Percentiles rank a stretch among this genome's conserved stretches.
These are phyloP conservation scores for Penstemon davidsonii DNA, from an alignment of 257 asterid species.

Conservation along the genomic window DNA sequence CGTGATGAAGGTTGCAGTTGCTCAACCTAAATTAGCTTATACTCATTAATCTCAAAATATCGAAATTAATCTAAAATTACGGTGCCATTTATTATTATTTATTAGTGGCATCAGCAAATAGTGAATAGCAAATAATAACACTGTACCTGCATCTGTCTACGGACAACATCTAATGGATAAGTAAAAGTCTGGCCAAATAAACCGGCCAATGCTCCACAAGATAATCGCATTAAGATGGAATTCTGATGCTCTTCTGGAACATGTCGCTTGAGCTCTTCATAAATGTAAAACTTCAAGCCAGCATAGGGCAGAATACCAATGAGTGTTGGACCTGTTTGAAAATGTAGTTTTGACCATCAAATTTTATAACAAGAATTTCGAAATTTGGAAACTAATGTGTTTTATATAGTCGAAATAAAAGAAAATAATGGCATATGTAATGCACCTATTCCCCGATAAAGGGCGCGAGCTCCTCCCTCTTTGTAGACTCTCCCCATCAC, in stretches of 20 bases:
- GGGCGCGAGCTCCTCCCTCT: conserved; percentile 84
- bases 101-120: background rate
- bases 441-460: conserved; percentile 92
- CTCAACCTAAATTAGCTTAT: conserved; percentile 67
- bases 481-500: conserved; percentile 69
- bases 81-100: background rate
- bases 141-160: conserved; percentile 97
- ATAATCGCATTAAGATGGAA: conserved; percentile 72
- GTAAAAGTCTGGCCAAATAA: conserved; percentile 94
- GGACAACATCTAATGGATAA: conserved; percentile 89
- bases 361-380: too few species aligned
- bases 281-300: conserved; percentile 85
- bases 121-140: background rate
- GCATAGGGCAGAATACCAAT: conserved; percentile 96
- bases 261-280: conserved; percentile 78
- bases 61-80: background rate
- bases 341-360: background rate
- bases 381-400: too few species aligned
- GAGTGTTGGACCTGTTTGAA: conserved; percentile 79
- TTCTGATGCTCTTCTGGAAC: conserved; percentile 87
- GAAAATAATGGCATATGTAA: background rate
- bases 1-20: conserved; percentile 56
- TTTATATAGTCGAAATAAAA: too few species aligned
- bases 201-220: conserved; percentile 98
- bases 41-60: background rate